These are phyloP conservation scores for Candida arabinofermentans DNA, from an alignment of 805 yeast genomes.

Conservation along the genomic window DNA sequence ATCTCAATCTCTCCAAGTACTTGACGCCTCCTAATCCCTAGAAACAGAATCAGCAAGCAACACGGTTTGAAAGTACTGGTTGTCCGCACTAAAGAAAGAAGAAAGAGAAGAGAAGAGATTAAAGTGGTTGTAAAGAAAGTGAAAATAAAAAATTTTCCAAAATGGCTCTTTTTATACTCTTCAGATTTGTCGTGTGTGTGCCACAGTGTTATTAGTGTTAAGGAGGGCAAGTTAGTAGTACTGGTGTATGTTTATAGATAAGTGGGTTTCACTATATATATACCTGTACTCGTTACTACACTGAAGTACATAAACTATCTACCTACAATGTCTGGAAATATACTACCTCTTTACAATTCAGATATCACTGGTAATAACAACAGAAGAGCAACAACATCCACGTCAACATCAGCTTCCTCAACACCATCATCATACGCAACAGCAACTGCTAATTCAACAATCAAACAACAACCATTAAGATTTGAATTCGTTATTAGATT, in stretches of 20 bases:
- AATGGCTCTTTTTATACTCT: not conserved
- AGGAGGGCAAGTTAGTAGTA: not conserved
- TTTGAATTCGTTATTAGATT: slow-evolving; percentile 38
- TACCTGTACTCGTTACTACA: too few species aligned
- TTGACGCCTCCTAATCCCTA: slow-evolving; percentile 55
- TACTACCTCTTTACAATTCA: slow-evolving; percentile 15
- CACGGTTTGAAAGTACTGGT: slow-evolving; percentile 70
- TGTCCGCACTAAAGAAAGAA: slow-evolving; percentile 60
- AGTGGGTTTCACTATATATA: too few species aligned
- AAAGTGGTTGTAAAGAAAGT: not conserved
- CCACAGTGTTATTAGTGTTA: too few species aligned
- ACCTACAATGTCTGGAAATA: slow-evolving; percentile 12
- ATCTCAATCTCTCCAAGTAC: slow-evolving; percentile 62
- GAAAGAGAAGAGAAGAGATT: slow-evolving; percentile 5
- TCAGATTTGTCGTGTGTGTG: too few species aligned
- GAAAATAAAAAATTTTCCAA: slow-evolving; percentile 5
- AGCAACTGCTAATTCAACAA: not conserved
- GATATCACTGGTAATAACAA: slow-evolving; percentile 9
- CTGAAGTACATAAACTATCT: too few species aligned
- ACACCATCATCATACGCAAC: not conserved
- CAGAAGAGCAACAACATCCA: not conserved
- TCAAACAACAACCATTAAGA: not conserved
- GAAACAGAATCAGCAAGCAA: slow-evolving; percentile 45
- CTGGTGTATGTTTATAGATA: too few species aligned
- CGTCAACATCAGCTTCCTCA: not conserved